Evolutionary conservation across 371 early-diverging fungal species (phyloP).

Genomic region (Mortierella sp.): DNA sequence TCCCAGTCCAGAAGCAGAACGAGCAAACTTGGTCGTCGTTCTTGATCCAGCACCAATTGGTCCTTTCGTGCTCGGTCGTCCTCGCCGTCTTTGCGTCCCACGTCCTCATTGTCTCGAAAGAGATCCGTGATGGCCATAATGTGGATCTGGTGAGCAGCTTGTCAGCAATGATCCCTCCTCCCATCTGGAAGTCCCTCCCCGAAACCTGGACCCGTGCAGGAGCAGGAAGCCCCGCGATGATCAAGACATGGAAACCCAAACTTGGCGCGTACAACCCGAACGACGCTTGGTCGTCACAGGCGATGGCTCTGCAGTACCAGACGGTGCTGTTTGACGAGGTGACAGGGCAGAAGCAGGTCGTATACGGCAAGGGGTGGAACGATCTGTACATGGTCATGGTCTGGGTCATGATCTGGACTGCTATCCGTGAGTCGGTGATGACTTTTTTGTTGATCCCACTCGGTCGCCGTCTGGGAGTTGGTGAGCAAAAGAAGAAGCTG

Average conservation of each 20-base stretch:
- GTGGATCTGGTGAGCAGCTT: constrained; percentile 39
- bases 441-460: constrained; percentile 72
- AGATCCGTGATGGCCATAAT: constrained; percentile 25
- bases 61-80: constrained; percentile 35
- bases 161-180: constrained; percentile 46
- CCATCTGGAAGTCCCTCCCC: constrained; percentile 39
- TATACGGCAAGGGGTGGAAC: constrained; percentile 63
- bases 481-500: constrained; percentile 19
- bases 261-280: constrained; percentile 26
- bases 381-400: constrained; percentile 77
- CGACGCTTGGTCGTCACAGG: constrained; percentile 34
- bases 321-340: constrained; percentile 18
- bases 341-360: constrained; percentile 33
- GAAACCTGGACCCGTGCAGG: constrained; percentile 23
- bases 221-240: constrained; percentile 27
- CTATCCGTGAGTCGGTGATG: constrained; percentile 75
- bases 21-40: constrained; percentile 43
- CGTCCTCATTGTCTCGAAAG: constrained; percentile 24
- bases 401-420: constrained; percentile 79
- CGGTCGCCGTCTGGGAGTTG: constrained; percentile 45
- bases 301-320: constrained; percentile 46
- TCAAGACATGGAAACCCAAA: constrained; percentile 22
- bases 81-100: constrained; percentile 31
- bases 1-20: neutral
- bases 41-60: constrained; percentile 48